Base-by-base conservation (phyloP, 441 rosid genomes). In the Syzygium malaccense region DNA sequence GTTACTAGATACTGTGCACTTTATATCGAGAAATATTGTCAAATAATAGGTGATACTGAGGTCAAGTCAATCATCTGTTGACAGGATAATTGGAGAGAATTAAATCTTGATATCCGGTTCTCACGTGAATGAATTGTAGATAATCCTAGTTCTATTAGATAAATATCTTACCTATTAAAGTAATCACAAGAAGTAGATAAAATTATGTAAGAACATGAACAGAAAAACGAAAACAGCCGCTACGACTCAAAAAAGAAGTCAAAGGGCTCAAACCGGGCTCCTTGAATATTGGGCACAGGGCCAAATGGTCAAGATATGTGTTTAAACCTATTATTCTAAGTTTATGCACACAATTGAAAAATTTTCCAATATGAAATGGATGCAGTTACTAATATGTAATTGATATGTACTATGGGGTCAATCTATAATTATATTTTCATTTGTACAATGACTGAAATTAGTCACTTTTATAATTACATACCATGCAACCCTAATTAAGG, bases 11-110 rank as follows among this genome's bases (percentile, higher is more conserved):
- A 41, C 7, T 5, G 45, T 41, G 45, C 45, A 6, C 25, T 10
- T 25, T 25, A 57, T 57, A 11, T 57, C 0, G 0, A 0, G 0
- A 57, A 25, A 25, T 57, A 57, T 57, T 10, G 62, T 57, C n/a
- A 57, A 57, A 57, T 25, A 25, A 57, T 25, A 23, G 0, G n/a
- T 57, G 62, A 57, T 57, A 57, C n/a, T 3, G 25, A 57, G 26
- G 2, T 13, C 62, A 57, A 57, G 62, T 25, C 62, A 57, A 57
- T 57, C 62, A 57, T 57, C 62, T 57, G 12, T 25, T 13, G n/a
- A 57, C 0, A 0, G 62, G 62, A 0, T 57, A 11, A 57, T n/a
- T 1, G n/a, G n/a, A 57, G n/a, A 57, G 25, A 25, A 57, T 57
- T 57, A 23, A 11, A 57, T 57, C n/a, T 57, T 10, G 7, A 41